Evolutionary conservation across 148 eudicot species (phyloP), one percentile per base, ranked within the genome.

Genomic region (Fallopia convolvulus): DNA sequence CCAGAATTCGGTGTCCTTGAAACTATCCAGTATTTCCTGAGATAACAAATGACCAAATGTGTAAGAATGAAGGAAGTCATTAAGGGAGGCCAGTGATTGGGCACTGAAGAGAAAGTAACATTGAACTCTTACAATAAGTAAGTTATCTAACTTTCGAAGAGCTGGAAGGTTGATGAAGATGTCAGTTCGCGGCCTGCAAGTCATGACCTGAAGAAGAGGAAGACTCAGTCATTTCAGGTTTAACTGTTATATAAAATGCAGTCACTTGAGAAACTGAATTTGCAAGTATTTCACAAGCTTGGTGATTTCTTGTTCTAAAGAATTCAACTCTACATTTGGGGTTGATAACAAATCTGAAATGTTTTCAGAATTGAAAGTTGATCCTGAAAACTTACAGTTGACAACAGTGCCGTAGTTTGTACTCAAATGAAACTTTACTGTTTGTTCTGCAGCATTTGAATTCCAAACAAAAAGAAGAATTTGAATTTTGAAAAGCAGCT

Each of bases 111-210:
- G 46, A 21, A 6, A 73, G 0, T n/a, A 30, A 13, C 36, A 26
- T 8, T 76, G 23, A 26, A 44, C 21, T 70, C 94, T 88, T 87
- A 96, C 99, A 56, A 93, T 88, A 81, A 96, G 94, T 89, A 96
- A 82, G 77, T 90, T 89, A 81, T 96, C 99, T 9, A 96, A 88
- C 83, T 96, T 96, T 36, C 94, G 87, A 13, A 96, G 93, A 60
- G 99, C 99, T 46, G 99, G 98, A 71, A 96, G 97, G 76, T 96
- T 90, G n/a, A 93, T 90, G 80, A 86, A 84, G 26, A 96, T 81
- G 80, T 96, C 99, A 6, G 91, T 77, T 71, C 99, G 85, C 13
- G 91, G 93, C 72, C 90, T 92, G 85, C 98, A 87, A 73, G 84
- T 93, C 99, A 96, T 96, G 15, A 96, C 84, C 99, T 96, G 93